A percentile compares a stretch with the other conserved stretches of the same genome.
Conservation (phyloP, 2,329 filamentous ascomycete genomes). For the Colletotrichum sojae region DNA sequence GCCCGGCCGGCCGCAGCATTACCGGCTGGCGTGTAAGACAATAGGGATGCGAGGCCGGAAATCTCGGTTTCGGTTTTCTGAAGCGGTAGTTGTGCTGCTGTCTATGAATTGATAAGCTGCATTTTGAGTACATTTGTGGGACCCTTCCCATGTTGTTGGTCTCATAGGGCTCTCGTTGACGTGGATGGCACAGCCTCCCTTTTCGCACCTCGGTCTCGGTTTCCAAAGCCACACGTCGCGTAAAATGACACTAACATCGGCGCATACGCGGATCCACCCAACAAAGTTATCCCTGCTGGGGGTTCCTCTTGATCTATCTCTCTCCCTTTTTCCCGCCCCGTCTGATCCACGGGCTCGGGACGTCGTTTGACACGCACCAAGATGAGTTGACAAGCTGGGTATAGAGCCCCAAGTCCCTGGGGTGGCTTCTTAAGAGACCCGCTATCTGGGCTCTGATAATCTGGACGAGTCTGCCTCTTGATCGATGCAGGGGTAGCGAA, state of each 20-base stretch:
- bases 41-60: too few relatives aligned
- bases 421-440: background rate
- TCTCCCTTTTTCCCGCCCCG: background rate
- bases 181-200: constrained; percentile 18
- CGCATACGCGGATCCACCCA: constrained; percentile 23
- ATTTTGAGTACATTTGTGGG: background rate
- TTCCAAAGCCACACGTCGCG: constrained; percentile 6
- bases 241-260: constrained; percentile 1
- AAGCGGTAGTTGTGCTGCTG: background rate
- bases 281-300: constrained; percentile 29
- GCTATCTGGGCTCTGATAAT: constrained; percentile 4
- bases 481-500: background rate
- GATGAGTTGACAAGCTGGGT: constrained; percentile 16
- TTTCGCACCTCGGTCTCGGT: constrained; percentile 31
- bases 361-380: constrained; percentile 5
- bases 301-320: background rate
- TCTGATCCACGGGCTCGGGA: background rate
- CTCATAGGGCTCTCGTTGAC: background rate
- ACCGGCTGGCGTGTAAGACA: constrained; percentile 2
- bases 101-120: too few relatives aligned
- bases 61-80: constrained; percentile 30
- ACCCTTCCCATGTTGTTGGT: background rate
- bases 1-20: constrained; percentile 16
- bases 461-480: constrained; percentile 10
- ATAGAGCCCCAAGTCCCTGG: background rate